Conservation (phyloP, 495 filamentous ascomycete species). For the Cladorrhinum samala region DNA sequence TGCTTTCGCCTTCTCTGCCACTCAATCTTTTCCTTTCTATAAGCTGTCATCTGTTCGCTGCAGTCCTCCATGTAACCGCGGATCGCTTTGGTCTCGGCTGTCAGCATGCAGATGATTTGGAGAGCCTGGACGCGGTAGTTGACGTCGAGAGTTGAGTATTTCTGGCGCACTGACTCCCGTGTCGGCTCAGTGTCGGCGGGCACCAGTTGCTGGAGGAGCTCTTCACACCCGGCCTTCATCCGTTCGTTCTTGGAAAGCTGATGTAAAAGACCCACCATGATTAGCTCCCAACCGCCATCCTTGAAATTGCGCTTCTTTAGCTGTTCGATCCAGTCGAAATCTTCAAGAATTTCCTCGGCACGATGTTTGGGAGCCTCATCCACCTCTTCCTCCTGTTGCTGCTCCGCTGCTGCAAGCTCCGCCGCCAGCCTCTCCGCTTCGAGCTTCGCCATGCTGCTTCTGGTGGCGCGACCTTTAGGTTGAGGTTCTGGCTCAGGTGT, state of each 20-base stretch:
- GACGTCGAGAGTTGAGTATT: conserved; percentile 70
- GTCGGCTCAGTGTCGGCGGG: conserved; percentile 69
- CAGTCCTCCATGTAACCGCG: conserved; percentile 86
- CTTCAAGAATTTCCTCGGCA: conserved; percentile 69
- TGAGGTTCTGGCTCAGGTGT: conserved; percentile 63
- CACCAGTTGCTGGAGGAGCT: conserved; percentile 69
- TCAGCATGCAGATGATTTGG: conserved; percentile 81
- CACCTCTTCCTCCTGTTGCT: conserved; percentile 29
- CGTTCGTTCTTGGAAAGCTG: conserved; percentile 73
- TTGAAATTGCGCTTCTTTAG: conserved; percentile 78
- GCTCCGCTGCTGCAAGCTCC: conserved; percentile 43
- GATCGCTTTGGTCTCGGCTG: conserved; percentile 77
- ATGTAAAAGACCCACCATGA: conserved; percentile 79
- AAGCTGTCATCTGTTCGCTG: conserved; percentile 83
- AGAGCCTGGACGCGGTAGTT: conserved; percentile 76
- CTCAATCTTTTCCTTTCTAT: conserved; percentile 92
- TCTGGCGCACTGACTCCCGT: conserved; percentile 59
- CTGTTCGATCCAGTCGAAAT: conserved; percentile 77
- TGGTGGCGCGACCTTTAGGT: conserved; percentile 64
- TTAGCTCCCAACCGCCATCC: conserved; percentile 85
- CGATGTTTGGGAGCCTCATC: conserved; percentile 53
- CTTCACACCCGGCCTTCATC: conserved; percentile 65
- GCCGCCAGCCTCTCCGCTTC: conserved; percentile 61
- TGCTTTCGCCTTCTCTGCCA: conserved; percentile 76
- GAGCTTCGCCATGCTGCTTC: conserved; percentile 76